Base-by-base conservation (phyloP, 2,329 filamentous ascomycete genomes). In the Venturia pyrina region DNA sequence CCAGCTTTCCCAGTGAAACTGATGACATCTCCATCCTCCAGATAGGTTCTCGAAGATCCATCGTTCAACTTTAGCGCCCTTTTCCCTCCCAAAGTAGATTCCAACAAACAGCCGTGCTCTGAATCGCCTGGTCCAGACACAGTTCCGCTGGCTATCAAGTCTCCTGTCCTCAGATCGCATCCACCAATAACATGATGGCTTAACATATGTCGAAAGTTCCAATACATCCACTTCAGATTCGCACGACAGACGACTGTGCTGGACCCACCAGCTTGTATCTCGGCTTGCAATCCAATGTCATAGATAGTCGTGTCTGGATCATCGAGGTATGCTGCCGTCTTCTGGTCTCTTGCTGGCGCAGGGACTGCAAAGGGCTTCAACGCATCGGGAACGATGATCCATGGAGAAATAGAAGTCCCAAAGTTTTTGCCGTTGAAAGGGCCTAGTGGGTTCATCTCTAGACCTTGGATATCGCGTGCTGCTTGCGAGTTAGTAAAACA, bases 381-480 rank as follows among this genome's bases (percentile, higher is more conserved):
- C 0, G 90, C 90, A 73, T 93, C 89, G 37, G 86, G 82, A 17
- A 91, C 78, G 3, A 95, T 88, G 1, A 95, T 85, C 90, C 90
- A 95, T 0, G 89, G 84, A 67, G 86, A 89, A 69, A 95, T 88
- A 0, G 84, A 89, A 0, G 89, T 90, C 3, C 83, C 88, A 72
- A 93, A 93, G 75, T 92, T 93, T 82, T 95, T 95, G 32, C 85
- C 82, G 68, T 90, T 92, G 78, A 95, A 93, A 0, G 90, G 90
- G 0, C 90, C 91, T 6, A 93, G 78, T 0, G 91, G 91, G 11
- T 93, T 83, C 70, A 92, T 93, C 75, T 96, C 91, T 89, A 89
- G 93, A 0, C 83, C 83, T 73, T 96, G 90, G 62, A 67, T 67
- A 56, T 67, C 66, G 40, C 65, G 63, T 17, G 65, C 65, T 28